Base-by-base conservation (phyloP, 1,284 basidiomycete species). In the Moesziomyces antarcticus region DNA sequence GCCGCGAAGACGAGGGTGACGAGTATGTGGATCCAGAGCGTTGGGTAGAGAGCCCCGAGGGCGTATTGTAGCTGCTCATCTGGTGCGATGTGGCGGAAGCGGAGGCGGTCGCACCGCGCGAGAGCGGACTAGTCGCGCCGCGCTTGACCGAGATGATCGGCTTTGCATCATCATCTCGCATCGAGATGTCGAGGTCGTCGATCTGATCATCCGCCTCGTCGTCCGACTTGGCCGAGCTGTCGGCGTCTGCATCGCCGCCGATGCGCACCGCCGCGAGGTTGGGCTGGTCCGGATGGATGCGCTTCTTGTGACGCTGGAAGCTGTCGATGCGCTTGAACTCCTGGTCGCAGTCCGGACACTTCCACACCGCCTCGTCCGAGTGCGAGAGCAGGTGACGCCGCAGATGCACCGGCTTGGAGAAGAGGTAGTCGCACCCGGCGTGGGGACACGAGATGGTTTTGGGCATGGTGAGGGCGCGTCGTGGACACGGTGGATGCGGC, bases 261-360 rank as follows among this genome's bases (percentile, higher is more conserved):
- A 72, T 72, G 46, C 57, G 62, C 56, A 72, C 63, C 3, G 69
- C 69, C 10, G 20, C 2, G 18, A 72, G 33, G 13, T 56, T 51
- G 24, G 59, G 69, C 51, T 57, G 44, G 25, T 72, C 53, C 2
- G 63, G 63, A 51, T 72, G 69, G 49, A 72, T 72, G 37, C 69
- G 70, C 35, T 69, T 73, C 60, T 64, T 73, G 70, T 73, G 70
- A 1, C 70, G 44, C 37, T 73, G 70, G n/a, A 73, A 73, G 54
- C 70, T 73, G 21, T 73, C 70, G 50, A 73, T 73, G 33, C 70
- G 70, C 22, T 73, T 73, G 61, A 73, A 73, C 40, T 68, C 57
- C 24, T 68, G 64, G 37, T 53, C 53, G 56, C 70, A 73, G 46
- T 65, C 54, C 22, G 70, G 70, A 16, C 70, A 73, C 27, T 49